Base-by-base conservation (phyloP, 2,329 filamentous ascomycete species). In the Fusarium torreyae region DNA sequence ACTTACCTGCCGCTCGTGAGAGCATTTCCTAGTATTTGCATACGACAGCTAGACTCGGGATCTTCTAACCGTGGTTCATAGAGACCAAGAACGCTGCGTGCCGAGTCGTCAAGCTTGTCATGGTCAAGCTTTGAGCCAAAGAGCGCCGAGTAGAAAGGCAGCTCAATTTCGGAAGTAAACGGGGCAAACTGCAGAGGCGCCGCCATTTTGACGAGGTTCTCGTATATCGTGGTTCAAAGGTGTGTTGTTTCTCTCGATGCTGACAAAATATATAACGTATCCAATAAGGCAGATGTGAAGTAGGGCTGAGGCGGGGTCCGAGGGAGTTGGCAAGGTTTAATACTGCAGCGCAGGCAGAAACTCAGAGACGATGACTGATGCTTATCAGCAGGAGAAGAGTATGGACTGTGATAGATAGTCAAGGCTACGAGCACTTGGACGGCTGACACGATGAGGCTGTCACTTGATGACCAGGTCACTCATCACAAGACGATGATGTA, bases 101-200 rank as follows among this genome's bases (percentile, higher is more conserved):
- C 92, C 11, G 94, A 97, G 80, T 97, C 95, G 82, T 98, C 93
- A 52, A 99, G 92, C 82, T 94, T 97, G 83, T 98, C 96, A 86
- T 97, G 91, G 79, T 98, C 94, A 78, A 99, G 94, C 82, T 99
- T 99, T 71, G 92, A 92, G 7, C 91, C 89, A 63, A 97, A 96
- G n/a, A 99, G 88, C 7, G 94, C 91, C 45, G 93, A 92, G 79
- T 98, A 99, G 81, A 99, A 99, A 44, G 94, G 93, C 43, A 98
- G 86, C 78, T 99, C 96, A 77, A 98, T 94, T 81, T 98, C 94
- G 49, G 95, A 97, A 40, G 91, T 89, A 85, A 97, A 98, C 1
- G 95, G 91, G 64, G 94, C 93, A 81, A 94, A 99, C 83, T 88
- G 87, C 52, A 89, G 79, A 22, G 80, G 79, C 31, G 81, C 74